phyloP scores from a whole-genome alignment of 305 asterid species.

The Fraxinus xanthoxyloides region DNA sequence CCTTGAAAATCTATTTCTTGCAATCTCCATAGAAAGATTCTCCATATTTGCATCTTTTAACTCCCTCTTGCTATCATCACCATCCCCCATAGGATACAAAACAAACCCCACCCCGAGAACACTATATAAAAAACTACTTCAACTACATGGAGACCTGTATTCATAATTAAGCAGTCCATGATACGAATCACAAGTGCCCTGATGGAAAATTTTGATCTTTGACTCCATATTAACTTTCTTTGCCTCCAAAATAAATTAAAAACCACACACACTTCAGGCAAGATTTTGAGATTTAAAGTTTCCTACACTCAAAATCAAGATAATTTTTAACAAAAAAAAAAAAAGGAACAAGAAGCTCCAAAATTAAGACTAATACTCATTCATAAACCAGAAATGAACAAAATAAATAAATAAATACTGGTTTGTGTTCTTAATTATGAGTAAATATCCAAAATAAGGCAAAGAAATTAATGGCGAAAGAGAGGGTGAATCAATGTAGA shows the following conservation, averaged over 20 bases:
- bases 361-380: background rate
- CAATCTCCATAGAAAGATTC: conserved; percentile 50
- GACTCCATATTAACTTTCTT: conserved; percentile 47
- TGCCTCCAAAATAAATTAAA: conserved; percentile 27
- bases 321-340: background rate
- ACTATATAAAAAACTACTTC: background rate
- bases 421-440: background rate
- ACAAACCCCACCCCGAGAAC: conserved; percentile 6
- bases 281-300: background rate
- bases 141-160: conserved; percentile 5
- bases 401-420: conserved; percentile 5
- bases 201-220: conserved; percentile 33
- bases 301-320: background rate
- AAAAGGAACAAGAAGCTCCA: conserved; percentile 2
- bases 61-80: conserved; percentile 38
- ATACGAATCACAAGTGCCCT: conserved; percentile 41
- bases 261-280: background rate
- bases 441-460: conserved; percentile 1
- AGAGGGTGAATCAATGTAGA: conserved; percentile 14
- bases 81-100: conserved; percentile 47
- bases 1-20: conserved; percentile 50
- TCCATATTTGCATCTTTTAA: conserved; percentile 54
- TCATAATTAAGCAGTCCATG: conserved; percentile 31
- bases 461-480: conserved; percentile 2
- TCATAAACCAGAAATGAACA: conserved; percentile 10